Percentiles rank a stretch among this genome's conserved stretches.
phyloP scores from a whole-genome alignment of 1,284 basidiomycete species.

The Phenoliferia sp. region DNA sequence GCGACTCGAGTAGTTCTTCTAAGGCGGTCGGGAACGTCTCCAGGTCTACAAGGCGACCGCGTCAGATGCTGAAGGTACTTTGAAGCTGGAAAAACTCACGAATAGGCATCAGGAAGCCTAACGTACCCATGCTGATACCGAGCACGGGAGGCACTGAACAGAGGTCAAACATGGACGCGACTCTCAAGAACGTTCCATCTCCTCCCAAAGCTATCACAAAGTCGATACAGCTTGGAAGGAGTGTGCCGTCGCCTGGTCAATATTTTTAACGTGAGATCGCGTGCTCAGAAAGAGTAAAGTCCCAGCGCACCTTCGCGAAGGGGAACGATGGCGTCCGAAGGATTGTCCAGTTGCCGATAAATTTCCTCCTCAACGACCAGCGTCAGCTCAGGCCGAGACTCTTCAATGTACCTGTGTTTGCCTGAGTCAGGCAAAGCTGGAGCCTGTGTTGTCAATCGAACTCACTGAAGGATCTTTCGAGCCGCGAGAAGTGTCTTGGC shows the following conservation, averaged over 20 bases:
- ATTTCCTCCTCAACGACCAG: slow-evolving; percentile 36
- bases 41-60: slow-evolving; percentile 54
- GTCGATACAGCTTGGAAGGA: slow-evolving; percentile 51
- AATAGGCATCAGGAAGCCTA: slow-evolving; percentile 91
- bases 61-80: neutral
- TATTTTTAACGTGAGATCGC: too few species aligned
- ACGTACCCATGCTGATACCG: slow-evolving; percentile 91
- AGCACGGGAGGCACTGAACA: slow-evolving; percentile 89
- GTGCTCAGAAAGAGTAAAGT: neutral
- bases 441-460: neutral
- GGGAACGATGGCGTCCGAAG: slow-evolving; percentile 44
- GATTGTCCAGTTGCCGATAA: slow-evolving; percentile 49
- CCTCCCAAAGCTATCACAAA: slow-evolving; percentile 88
- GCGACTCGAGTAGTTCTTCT: slow-evolving; percentile 21
- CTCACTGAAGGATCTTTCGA: slow-evolving; percentile 44
- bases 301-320: neutral
- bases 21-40: slow-evolving; percentile 53
- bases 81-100: slow-evolving; percentile 54
- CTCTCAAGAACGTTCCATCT: slow-evolving; percentile 92
- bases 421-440: neutral
- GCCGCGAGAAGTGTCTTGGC: slow-evolving; percentile 45
- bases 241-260: slow-evolving; percentile 26
- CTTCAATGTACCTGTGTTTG: slow-evolving; percentile 48
- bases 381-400: slow-evolving; percentile 32
- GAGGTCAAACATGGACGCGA: slow-evolving; percentile 81